Evolutionary conservation across 2,329 filamentous ascomycete species (phyloP), one percentile per base, ranked within the genome.

Genomic region (Hirsutella rhossiliensis): DNA sequence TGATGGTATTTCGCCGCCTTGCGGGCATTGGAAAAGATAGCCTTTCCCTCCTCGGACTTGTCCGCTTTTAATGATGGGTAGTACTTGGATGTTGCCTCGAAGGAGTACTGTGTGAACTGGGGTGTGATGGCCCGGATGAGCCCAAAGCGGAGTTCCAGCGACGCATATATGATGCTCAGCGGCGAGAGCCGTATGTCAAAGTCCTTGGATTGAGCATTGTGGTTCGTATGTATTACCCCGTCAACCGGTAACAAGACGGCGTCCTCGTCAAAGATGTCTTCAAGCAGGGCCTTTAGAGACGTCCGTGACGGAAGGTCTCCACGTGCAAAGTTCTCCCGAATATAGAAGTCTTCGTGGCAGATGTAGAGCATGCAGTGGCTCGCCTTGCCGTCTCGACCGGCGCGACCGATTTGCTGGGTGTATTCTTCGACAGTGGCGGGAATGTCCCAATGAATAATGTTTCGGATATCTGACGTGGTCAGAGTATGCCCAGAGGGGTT

Each of bases 321-420:
- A 8, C 76, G 67, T 1, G 75, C 71, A 53, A 81, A 80, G 48
- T 73, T 70, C 48, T 82, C 77, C 11, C 71, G 68, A 13, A 78
- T 54, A 53, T 76, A 72, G 36, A 78, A 72, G 48, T 80, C 76
- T 38, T 75, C 68, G 0, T 65, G 66, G 36, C 73, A 76, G 3
- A 80, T 62, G 47, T 72, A 79, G 38, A 79, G 66, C 60, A 79
- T 67, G 53, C 78, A 82, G 20, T 66, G 63, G 45, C 75, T 77
- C 1, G 61, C 51, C 32, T 66, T 61, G 0, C 74, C 74, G 49
- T 79, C 73, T 41, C 72, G 59, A 2, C 75, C 74, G 3, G 74
- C 73, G 42, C 74, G 68, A 3, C 74, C 74, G 40, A 78, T 68
- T 48, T 77, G 72, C 44, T 78, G 74, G 40, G 71, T 74, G 51